Conservation (phyloP, 2,329 filamentous ascomycete species). For the Graphilbum fragrans region DNA sequence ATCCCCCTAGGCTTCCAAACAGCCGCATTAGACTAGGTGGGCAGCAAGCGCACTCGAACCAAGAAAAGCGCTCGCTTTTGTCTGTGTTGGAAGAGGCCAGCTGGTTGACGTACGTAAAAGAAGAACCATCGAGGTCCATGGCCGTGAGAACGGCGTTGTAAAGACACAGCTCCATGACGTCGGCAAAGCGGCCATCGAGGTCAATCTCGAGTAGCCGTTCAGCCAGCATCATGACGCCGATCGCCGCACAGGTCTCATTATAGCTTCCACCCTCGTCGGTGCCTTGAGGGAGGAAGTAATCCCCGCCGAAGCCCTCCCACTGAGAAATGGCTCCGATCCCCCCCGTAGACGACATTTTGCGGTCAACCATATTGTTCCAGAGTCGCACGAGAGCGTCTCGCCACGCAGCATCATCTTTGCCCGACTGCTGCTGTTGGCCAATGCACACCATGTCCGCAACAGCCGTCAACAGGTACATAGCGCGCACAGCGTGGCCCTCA, state of each 20-base stretch:
- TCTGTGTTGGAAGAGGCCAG: constrained; percentile 39
- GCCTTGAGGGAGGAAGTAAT: constrained; percentile 45
- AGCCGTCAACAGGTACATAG: constrained; percentile 47
- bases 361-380: constrained; percentile 48
- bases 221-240: constrained; percentile 48
- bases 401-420: constrained; percentile 16
- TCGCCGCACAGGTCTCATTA: constrained; percentile 47
- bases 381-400: constrained; percentile 29
- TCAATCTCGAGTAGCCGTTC: constrained; percentile 42
- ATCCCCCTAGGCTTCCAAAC: constrained; percentile 43
- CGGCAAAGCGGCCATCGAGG: constrained; percentile 38
- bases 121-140: constrained; percentile 41
- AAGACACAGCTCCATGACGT: constrained; percentile 48
- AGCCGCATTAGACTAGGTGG: constrained; percentile 46
- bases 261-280: constrained; percentile 52
- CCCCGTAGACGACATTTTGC: constrained; percentile 52
- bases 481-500: constrained; percentile 47
- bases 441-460: constrained; percentile 41
- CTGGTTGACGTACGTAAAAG: constrained; percentile 51
- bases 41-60: constrained; percentile 49
- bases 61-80: constrained; percentile 36
- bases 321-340: constrained; percentile 45
- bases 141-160: constrained; percentile 49
- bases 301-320: constrained; percentile 45
- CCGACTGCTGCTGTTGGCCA: constrained; percentile 13